phyloP scores from a whole-genome alignment of 1,284 basidiomycete species.

The Ganoderma resinaceum region DNA sequence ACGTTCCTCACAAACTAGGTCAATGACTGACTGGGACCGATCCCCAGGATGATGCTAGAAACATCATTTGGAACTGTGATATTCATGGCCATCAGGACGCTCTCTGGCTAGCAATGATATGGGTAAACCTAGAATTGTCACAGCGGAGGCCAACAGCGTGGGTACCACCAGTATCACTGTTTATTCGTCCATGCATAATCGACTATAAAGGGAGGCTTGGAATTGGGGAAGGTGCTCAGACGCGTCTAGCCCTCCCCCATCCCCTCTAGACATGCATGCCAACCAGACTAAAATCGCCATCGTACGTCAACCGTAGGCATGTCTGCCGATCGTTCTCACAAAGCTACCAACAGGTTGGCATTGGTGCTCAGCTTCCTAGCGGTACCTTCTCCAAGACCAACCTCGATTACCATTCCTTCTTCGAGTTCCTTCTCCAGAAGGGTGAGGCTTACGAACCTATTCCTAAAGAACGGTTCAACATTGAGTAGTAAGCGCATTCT shows the following conservation, averaged over 20 bases:
- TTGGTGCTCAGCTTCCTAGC: constrained; percentile 47
- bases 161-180: neutral
- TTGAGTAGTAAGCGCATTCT: constrained; percentile 37
- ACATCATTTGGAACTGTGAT: too few relatives aligned
- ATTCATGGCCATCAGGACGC: neutral
- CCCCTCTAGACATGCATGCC: neutral
- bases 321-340: neutral
- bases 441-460: constrained; percentile 45
- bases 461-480: constrained; percentile 43
- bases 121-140: neutral
- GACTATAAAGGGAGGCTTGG: neutral
- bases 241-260: neutral
- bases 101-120: neutral
- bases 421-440: constrained; percentile 44
- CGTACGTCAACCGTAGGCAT: neutral
- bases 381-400: constrained; percentile 38
- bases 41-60: neutral
- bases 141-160: neutral
- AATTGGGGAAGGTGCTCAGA: neutral
- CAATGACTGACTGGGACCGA: neutral
- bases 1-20: neutral
- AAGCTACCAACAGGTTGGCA: constrained; percentile 40
- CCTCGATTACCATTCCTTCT: constrained; percentile 46
- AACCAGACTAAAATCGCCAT: neutral
- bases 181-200: too few relatives aligned